phyloP scores from a whole-genome alignment of 345 rosid species.

The Erucastrum elatum region DNA sequence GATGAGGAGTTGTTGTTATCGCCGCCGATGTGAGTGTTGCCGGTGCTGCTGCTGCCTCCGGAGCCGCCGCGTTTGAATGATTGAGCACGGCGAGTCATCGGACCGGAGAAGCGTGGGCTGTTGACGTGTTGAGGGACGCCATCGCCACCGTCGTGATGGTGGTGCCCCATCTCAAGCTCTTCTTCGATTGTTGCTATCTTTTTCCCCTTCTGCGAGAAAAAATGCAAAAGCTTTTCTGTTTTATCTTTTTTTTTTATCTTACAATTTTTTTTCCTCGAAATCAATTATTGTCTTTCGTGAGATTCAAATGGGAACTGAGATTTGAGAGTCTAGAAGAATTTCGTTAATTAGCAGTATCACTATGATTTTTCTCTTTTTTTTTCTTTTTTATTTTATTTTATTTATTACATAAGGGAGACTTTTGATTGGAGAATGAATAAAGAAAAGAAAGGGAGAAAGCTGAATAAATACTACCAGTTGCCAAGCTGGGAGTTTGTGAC shows the following conservation, averaged over 20 bases:
- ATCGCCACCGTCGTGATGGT: constrained; percentile 53
- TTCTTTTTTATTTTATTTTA: background rate
- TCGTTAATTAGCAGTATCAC: background rate
- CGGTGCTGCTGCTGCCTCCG: constrained; percentile 29
- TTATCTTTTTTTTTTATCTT: background rate
- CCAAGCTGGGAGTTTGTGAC: background rate
- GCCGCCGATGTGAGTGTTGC: constrained; percentile 19
- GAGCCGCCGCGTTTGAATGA: constrained; percentile 77
- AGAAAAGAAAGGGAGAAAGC: background rate
- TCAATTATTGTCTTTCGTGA: background rate
- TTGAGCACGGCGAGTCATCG: constrained; percentile 85
- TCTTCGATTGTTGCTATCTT: constrained; percentile 45
- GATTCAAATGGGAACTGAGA: constrained; percentile 36
- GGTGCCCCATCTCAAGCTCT: constrained; percentile 57
- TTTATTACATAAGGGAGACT: background rate
- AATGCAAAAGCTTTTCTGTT: background rate
- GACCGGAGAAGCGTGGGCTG: constrained; percentile 88
- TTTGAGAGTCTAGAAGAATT: background rate
- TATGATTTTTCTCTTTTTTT: background rate
- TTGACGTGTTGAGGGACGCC: constrained; percentile 74
- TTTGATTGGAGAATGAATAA: background rate
- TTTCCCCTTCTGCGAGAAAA: background rate
- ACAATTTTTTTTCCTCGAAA: background rate
- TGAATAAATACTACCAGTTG: background rate
- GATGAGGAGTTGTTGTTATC: background rate